Conservation (phyloP, 176 grass and related monocot species). For the Puccinellia tenuiflora region DNA sequence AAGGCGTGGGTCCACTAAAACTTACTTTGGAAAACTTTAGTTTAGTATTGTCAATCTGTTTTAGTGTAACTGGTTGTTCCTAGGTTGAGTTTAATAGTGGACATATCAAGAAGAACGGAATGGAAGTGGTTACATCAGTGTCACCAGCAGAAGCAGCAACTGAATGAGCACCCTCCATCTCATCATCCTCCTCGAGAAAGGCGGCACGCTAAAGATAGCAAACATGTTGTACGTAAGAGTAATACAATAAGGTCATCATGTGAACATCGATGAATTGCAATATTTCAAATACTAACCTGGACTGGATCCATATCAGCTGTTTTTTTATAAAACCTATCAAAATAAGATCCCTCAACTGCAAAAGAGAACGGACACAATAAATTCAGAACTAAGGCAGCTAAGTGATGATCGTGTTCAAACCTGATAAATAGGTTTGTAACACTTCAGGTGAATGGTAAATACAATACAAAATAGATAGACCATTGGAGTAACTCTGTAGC, state of each 20-base stretch:
- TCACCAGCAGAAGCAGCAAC: slow-evolving; percentile 76
- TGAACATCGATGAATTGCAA: background rate
- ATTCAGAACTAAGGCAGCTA: background rate
- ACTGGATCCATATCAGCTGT: slow-evolving; percentile 83
- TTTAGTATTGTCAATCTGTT: background rate
- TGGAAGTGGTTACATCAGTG: slow-evolving; percentile 54
- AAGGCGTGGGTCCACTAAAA: background rate
- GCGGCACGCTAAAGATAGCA: slow-evolving; percentile 66
- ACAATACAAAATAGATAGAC: background rate
- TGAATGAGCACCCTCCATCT: slow-evolving; percentile 97
- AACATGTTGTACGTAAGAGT: background rate
- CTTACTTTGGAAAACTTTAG: background rate
- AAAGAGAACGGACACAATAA: slow-evolving; percentile 12
- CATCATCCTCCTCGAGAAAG: slow-evolving; percentile 84
- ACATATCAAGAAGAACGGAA: slow-evolving; percentile 13
- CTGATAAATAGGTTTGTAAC: background rate
- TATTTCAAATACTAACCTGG: slow-evolving; percentile 49
- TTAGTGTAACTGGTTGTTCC: background rate
- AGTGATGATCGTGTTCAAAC: background rate
- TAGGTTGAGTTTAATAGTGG: background rate
- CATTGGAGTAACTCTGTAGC: background rate
- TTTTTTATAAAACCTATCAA: slow-evolving; percentile 85
- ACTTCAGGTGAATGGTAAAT: background rate
- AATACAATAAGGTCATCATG: slow-evolving; percentile 1
- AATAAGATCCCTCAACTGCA: slow-evolving; percentile 85